These are phyloP conservation scores for Entomortierella lignicola DNA, from an alignment of 192 early-diverging fungal species.

Conservation along the genomic window DNA sequence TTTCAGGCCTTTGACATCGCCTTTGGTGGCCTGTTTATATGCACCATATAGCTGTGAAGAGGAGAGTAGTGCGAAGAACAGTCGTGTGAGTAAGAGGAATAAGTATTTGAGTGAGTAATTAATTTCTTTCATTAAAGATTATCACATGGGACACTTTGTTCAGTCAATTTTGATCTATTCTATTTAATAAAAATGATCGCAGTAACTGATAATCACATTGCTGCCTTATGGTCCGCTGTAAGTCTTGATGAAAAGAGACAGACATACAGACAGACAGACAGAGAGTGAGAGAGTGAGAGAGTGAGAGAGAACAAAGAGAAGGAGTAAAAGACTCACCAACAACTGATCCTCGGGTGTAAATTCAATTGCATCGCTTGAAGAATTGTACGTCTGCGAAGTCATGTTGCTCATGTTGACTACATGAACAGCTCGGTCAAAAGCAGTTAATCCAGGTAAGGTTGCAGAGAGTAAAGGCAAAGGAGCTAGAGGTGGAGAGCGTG, in stretches of 20 bases:
- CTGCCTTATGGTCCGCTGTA: too few species aligned
- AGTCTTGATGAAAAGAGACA: too few species aligned
- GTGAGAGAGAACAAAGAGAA: too few species aligned
- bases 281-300: too few species aligned
- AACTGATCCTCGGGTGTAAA: constrained; percentile 43
- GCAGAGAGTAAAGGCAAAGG: constrained; percentile 30
- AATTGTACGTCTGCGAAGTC: constrained; percentile 7
- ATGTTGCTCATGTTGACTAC: constrained; percentile 47
- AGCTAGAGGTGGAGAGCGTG: constrained; percentile 31
- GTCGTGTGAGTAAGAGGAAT: neutral
- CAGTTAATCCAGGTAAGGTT: constrained; percentile 29
- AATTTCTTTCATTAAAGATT: neutral
- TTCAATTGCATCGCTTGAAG: constrained; percentile 2
- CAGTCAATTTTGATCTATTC: too few species aligned
- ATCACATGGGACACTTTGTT: neutral
- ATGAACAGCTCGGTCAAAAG: constrained; percentile 44
- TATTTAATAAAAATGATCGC: too few species aligned
- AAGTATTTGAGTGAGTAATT: neutral
- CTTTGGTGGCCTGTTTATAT: constrained; percentile 48
- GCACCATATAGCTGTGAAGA: constrained; percentile 42
- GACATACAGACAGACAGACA: too few species aligned
- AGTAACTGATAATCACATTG: too few species aligned
- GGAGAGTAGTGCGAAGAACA: neutral
- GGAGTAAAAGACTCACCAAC: constrained; percentile 14
- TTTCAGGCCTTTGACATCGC: constrained; percentile 31